Base-by-base conservation (phyloP, 164 flowering plant species). In the Taxillus chinensis region DNA sequence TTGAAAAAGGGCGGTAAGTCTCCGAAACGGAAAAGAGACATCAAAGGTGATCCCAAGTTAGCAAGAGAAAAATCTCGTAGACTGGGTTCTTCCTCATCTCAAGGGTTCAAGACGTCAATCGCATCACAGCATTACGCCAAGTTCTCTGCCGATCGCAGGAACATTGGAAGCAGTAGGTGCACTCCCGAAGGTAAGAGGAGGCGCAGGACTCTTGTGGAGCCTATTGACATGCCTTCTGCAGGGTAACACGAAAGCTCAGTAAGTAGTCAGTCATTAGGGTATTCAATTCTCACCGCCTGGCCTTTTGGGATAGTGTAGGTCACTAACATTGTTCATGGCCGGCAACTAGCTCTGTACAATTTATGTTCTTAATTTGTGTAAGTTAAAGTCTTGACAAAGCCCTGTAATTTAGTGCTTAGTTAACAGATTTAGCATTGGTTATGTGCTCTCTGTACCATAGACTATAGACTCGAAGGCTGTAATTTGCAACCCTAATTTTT, bases 121-220 rank as follows among this genome's bases (percentile, higher is more conserved):
- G 52, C 78, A 16, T 37, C 75, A 51, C 72, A 58, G 52, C 11
- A 66, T 14, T 76, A 61, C 40, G 60, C 77, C 64, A 86, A 81
- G 59, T 55, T 67, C 49, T 49, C 81, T 42, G 48, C 69, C 38
- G 81, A 80, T 50, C 53, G 68, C 48, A 78, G 85, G 13, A 83
- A 77, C 64, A 38, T 66, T 15, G 70, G 68, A 27, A 63, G 73
- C 39, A 37, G 71, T 7, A 69, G 80, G 65, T 78, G 85, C 62
- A 86, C 93, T 14, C 96, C 96, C 3, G 90, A 86, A 63, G 71
- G 84, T 52, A 88, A 91, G 74, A 83, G 81, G 75, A 80, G 96
- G 60, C 72, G 91, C 48, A 78, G 77, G 64, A 68, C 76, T 41
- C 11, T 73, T 42, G 65, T 67, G 40, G 81, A 79, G 58, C 71